phyloP scores from a whole-genome alignment of 1,139 yeast species.

The Candida sp. region DNA sequence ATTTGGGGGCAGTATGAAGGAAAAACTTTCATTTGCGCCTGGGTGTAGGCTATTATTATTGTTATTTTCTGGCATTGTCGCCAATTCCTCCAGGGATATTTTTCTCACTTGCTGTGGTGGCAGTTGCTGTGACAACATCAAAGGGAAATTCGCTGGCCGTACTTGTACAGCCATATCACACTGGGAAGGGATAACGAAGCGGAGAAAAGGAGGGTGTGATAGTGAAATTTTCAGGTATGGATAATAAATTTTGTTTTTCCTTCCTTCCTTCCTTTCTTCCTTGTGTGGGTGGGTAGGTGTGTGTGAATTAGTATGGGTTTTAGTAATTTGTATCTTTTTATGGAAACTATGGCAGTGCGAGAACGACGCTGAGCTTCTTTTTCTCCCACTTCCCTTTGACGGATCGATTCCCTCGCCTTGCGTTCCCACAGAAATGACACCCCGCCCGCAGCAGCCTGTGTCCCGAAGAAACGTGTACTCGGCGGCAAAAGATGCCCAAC shows the following conservation, averaged over 20 bases:
- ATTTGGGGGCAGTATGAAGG: not conserved
- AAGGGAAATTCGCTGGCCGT: not conserved
- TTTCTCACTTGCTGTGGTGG: not conserved
- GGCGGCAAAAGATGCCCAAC: not conserved
- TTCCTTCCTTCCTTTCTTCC: not conserved
- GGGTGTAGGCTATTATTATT: not conserved
- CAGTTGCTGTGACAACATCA: constrained; percentile 3
- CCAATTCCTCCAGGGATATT: not conserved
- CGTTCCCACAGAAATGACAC: not conserved
- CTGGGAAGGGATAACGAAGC: not conserved
- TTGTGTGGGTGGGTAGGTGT: not conserved
- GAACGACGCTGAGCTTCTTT: not conserved
- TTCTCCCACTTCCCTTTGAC: not conserved
- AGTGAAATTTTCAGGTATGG: not conserved
- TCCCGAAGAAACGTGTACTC: not conserved
- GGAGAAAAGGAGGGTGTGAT: not conserved
- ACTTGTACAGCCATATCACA: constrained; percentile 2
- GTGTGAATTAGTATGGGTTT: not conserved
- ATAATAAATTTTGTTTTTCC: not conserved
- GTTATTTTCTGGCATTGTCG: not conserved
- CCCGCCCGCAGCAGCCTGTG: not conserved
- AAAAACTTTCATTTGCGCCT: not conserved
- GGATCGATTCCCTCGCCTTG: not conserved
- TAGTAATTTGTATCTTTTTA: not conserved
- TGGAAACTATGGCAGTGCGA: not conserved